phyloP scores from a whole-genome alignment of 2,329 filamentous ascomycete genomes.

The Leptographium radiaticola region DNA sequence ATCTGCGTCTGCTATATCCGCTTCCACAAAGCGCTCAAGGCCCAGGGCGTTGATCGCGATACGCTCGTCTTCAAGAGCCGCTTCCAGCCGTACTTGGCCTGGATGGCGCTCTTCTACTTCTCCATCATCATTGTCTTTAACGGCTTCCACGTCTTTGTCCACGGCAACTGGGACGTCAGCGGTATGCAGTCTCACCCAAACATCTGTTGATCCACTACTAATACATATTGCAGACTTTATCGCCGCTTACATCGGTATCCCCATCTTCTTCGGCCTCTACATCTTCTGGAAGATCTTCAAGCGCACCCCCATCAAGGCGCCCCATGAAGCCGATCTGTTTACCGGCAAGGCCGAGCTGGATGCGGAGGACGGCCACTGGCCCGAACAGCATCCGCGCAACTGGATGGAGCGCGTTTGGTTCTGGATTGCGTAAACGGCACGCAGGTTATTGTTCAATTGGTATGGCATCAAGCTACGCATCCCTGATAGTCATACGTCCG shows the following conservation, averaged over 20 bases:
- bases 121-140: conserved; percentile 60
- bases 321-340: conserved; percentile 38
- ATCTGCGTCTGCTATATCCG: conserved; percentile 56
- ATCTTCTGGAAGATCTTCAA: conserved; percentile 43
- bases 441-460: not conserved
- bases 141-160: conserved; percentile 60
- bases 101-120: conserved; percentile 45
- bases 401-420: conserved; percentile 39
- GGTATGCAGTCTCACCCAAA: not conserved
- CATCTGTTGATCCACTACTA: conserved; percentile 28
- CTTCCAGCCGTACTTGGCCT: conserved; percentile 58
- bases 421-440: conserved; percentile 22
- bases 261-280: conserved; percentile 47
- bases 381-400: conserved; percentile 34
- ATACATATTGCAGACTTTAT: conserved; percentile 51
- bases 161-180: conserved; percentile 22
- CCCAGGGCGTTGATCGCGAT: conserved; percentile 51
- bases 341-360: conserved; percentile 49
- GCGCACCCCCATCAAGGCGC: conserved; percentile 24
- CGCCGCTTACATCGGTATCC: conserved; percentile 50
- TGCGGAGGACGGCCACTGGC: conserved; percentile 26
- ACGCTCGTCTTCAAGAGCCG: conserved; percentile 52
- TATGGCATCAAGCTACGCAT: not conserved
- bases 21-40: conserved; percentile 52
- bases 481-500: no score